Base-by-base conservation (phyloP, 495 filamentous ascomycete species). In the Elaphomyces granulatus region DNA sequence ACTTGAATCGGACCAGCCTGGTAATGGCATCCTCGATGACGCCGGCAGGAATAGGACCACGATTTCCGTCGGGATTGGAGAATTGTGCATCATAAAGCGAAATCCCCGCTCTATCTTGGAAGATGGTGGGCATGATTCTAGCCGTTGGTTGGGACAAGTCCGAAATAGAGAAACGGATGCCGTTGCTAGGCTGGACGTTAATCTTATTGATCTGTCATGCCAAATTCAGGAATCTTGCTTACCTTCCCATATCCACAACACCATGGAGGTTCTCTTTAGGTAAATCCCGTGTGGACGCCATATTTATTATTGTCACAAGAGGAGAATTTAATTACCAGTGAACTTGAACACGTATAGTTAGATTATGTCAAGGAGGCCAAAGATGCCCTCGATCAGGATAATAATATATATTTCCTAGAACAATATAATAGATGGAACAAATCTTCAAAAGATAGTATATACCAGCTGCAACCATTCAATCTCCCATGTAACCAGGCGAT, bases 161-260 rank as follows among this genome's bases (percentile, higher is more conserved):
- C 7, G 86, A 81, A 43, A 95, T 85, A 7, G 82, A 88, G 64
- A 93, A 93, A 33, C 87, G 86, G 47, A 95, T 88, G 44, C 87
- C 87, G 70, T 95, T 95, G 64, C 87, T 93, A 31, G 7, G 14
- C 12, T 3, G n/a, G n/a, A n/a, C n/a, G n/a, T n/a, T n/a, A n/a
- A 18, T 18, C 4, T 41, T 34, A 41, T 30, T 16, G 15, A 15
- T 17, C 12, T 20, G 2, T 1, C 14, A 19, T 19, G 14, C 33
- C 4, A 2, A 8, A 14, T 16, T 9, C 3, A 15, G 15, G 2
- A 6, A 4, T 20, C 17, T 15, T 34, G 49, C 56, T 60, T 61
- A 81, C 78, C 77, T 81, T 51, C 79, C 78, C 64, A 83, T 81
- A 44, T 83, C 78, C 32, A 83, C 78, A 3, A 83, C 42, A 15